These are phyloP conservation scores for Plasmodium coatneyi DNA, from an alignment of 169 alveolate genomes.

Conservation along the genomic window DNA sequence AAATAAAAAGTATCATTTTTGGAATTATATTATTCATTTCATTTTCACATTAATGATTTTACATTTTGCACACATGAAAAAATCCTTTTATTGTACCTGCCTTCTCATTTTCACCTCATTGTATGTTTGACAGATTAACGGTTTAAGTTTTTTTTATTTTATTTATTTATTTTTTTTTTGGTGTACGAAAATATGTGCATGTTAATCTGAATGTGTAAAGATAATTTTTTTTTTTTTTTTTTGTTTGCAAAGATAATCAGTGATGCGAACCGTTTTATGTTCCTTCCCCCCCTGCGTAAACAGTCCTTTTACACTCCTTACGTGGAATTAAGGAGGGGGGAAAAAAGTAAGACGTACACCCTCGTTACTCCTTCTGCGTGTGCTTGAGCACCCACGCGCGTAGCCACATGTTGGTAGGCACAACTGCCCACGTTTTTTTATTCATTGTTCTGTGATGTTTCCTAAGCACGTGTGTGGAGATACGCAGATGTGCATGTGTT, in stretches of 20 bases:
- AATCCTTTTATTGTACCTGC: not conserved
- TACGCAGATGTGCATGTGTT: not conserved
- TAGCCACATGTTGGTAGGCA: not conserved
- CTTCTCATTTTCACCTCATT: not conserved
- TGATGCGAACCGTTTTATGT: not conserved
- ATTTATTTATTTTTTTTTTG: not conserved
- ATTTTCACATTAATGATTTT: constrained; percentile 16
- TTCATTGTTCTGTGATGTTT: not conserved
- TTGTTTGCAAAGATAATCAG: not conserved
- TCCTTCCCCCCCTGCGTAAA: not conserved
- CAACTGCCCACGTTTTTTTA: not conserved
- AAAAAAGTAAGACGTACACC: not conserved
- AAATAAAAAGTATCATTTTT: constrained; percentile 6
- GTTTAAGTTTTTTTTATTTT: not conserved
- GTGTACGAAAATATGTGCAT: constrained; percentile 4
- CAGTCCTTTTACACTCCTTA: not conserved
- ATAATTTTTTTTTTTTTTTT: not conserved
- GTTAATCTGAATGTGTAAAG: not conserved
- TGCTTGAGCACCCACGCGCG: not conserved
- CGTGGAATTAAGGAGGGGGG: not conserved
- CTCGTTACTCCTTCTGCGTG: not conserved
- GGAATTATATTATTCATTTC: constrained; percentile 22
- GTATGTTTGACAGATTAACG: not conserved
- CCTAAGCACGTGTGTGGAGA: not conserved
- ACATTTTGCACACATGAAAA: constrained; percentile 4